These are phyloP conservation scores for Ceratocystis ficicola DNA, from an alignment of 2,329 filamentous ascomycete species.

Conservation along the genomic window DNA sequence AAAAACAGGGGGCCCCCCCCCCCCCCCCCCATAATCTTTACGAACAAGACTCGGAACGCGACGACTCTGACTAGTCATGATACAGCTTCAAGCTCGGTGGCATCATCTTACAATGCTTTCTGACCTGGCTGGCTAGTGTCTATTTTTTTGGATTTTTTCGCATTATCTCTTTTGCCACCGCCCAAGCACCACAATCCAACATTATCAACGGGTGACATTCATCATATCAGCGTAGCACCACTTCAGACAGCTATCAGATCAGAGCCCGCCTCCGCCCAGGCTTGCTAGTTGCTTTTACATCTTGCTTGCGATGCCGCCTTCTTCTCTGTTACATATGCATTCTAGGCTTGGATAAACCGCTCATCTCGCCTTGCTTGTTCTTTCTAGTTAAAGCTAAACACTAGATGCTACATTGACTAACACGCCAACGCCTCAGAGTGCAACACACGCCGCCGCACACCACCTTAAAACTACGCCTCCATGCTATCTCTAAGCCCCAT, in stretches of 20 bases:
- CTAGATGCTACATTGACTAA: neutral
- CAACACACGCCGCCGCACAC: neutral
- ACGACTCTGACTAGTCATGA: neutral
- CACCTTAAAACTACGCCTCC: too few species aligned
- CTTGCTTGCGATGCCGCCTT: neutral
- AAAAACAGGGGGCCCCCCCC: too few species aligned
- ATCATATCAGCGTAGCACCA: neutral
- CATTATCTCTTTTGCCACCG: neutral
- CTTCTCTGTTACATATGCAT: neutral
- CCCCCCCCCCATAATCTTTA: neutral
- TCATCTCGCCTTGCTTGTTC: neutral
- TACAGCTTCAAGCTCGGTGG: neutral
- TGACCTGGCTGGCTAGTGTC: neutral
- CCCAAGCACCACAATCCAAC: neutral
- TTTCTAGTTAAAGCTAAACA: neutral
- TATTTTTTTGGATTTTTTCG: too few species aligned
- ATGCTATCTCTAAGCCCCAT: slow-evolving; percentile 38
- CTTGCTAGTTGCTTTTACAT: neutral
- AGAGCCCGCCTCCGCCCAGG: neutral
- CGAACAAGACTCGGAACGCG: neutral
- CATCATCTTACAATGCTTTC: neutral
- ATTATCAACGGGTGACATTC: neutral
- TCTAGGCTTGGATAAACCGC: neutral
- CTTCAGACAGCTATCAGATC: neutral
- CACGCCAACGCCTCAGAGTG: neutral